phyloP scores from a whole-genome alignment of 371 early-diverging fungal genomes.

The Mucor plumbeus region DNA sequence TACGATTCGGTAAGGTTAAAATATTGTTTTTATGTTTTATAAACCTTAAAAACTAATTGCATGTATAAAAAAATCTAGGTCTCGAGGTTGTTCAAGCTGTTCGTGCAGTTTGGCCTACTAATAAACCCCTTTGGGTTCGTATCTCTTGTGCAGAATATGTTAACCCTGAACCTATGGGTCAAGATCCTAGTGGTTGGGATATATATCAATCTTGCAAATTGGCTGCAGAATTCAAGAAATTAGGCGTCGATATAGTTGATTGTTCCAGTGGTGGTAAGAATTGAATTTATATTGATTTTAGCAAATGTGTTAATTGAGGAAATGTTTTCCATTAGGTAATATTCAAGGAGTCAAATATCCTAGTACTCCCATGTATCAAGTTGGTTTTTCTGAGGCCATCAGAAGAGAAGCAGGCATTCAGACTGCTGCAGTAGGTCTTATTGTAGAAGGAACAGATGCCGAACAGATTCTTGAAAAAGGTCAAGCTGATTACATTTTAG shows the following conservation, averaged over 20 bases:
- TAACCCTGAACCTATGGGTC: slow-evolving; percentile 39
- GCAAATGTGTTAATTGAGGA: too few species aligned
- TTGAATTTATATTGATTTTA: too few species aligned
- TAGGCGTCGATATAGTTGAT: slow-evolving; percentile 79
- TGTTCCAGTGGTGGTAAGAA: slow-evolving; percentile 75
- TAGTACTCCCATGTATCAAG: slow-evolving; percentile 70
- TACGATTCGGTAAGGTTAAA: slow-evolving; percentile 30
- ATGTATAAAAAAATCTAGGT: slow-evolving; percentile 15
- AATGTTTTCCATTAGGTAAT: not conserved
- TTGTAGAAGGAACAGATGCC: slow-evolving; percentile 70
- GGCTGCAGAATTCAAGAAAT: slow-evolving; percentile 51
- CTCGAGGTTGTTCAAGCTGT: slow-evolving; percentile 69
- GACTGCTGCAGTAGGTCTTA: slow-evolving; percentile 78
- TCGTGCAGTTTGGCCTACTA: slow-evolving; percentile 72
- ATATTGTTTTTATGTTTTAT: not conserved
- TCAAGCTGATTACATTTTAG: slow-evolving; percentile 74
- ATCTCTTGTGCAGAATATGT: slow-evolving; percentile 75
- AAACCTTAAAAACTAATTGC: not conserved
- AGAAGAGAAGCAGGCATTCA: slow-evolving; percentile 70
- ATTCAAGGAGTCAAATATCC: slow-evolving; percentile 55
- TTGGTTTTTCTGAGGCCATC: slow-evolving; percentile 47
- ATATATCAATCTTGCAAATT: slow-evolving; percentile 70
- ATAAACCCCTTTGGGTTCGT: slow-evolving; percentile 83
- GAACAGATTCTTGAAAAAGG: slow-evolving; percentile 67
- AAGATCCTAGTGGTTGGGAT: slow-evolving; percentile 57